Base-by-base conservation (phyloP, 371 early-diverging fungal species). In the Globomyces sp. region DNA sequence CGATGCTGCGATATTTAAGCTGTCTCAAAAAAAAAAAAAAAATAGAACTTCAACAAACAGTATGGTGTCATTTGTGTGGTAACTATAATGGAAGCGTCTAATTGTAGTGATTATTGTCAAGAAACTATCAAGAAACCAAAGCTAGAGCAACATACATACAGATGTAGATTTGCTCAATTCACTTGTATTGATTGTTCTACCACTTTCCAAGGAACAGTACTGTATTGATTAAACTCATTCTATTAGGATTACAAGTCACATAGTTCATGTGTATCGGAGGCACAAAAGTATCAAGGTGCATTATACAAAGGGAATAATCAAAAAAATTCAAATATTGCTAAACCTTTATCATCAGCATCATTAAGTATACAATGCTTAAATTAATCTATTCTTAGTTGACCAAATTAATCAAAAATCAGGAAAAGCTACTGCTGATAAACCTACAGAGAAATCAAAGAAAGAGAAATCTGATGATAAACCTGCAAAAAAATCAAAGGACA, bases 121-220 rank as follows among this genome's bases (percentile, higher is more conserved):
- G 92, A 93, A 72, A 89, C 92, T 48, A 79, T 95, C 11, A 96
- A 94, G 78, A 95, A 95, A 80, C 87, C 92, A 58, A 95, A 95
- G 75, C 83, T 93, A 24, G 92, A 91, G 65, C 83, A 80, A 66
- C 97, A 95, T 74, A 76, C 77, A 48, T 71, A 78, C 70, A 87
- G 92, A n/a, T 96, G 97, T 78, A 85, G 80, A 58, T 66, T 85
- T 47, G 90, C 94, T 36, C 83, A 87, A 50, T 94, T 89, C 75
- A 86, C 91, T 34, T 95, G 95, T 79, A 87, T 95, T 62, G 96
- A 96, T 75, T 96, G 97, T 75, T 85, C 85, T 2, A 85, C 79
- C n/a, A 90, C 91, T 47, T 96, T 96, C 76, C 78, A 85, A 44
- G 92, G 92, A 42, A 24, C 24, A 24, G 24, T 24, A 24, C 24